Base-by-base conservation (phyloP, 2,329 filamentous ascomycete species). In the Microdochium bolleyi region DNA sequence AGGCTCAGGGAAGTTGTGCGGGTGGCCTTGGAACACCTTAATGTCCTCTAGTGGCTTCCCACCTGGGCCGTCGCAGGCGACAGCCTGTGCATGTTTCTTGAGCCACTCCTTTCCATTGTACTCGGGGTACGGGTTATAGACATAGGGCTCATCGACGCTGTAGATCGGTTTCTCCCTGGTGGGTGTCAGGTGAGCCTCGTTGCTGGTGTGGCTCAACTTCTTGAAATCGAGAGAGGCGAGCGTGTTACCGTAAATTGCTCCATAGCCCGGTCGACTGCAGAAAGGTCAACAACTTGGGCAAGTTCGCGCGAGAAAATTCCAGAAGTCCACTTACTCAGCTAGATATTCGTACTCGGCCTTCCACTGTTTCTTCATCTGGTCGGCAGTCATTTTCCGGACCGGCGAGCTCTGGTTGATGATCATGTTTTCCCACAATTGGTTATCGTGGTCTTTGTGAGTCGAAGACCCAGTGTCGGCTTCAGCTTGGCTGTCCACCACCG, bases 71-170 rank as follows among this genome's bases (percentile, higher is more conserved):
- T 80, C 71, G 64, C 88, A 92, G 2, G 84, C 68, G 5, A 82
- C 75, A 60, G 85, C 82, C 52, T 76, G 66, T 16, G 84, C 85
- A 49, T 77, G 73, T 57, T 78, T 49, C 71, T 68, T 60, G 25
- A 53, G 50, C 84, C 85, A 91, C 14, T 73, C 67, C 3, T 73
- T 69, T 50, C 76, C 78, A 61, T 88, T 86, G 69, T 90, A 89
- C 16, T 80, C 71, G 1, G 87, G 87, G 57, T 90, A 91, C 0
- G 88, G 88, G 54, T 84, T 77, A 67, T 88, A 89, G 21, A 78
- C 72, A 52, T 80, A 72, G 1, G 82, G 78, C 50, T 73, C 68
- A 46, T 77, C 70, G 13, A 68, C 63, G 51, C 63, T 74, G 60
- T 76, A 79, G 34, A 67, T 67, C 25, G 66, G 57, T 49, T 63